These are phyloP conservation scores for Podaxis rugospora DNA, from an alignment of 768 basidiomycete species.

Conservation along the genomic window DNA sequence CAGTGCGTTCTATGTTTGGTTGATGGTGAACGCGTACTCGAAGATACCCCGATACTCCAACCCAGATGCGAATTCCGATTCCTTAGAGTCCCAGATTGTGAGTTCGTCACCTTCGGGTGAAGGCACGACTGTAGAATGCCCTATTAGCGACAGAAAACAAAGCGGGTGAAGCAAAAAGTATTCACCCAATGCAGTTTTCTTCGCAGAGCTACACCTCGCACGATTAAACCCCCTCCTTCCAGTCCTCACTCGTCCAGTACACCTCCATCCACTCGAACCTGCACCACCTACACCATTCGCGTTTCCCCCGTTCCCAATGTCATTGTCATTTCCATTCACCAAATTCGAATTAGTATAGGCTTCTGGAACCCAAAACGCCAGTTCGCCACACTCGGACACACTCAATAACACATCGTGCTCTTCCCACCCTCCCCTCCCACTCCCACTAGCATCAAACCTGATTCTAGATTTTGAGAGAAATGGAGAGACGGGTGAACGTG, in stretches of 20 bases:
- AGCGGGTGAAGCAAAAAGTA: constrained; percentile 10
- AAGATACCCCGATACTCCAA: constrained; percentile 69
- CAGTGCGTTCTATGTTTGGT: neutral
- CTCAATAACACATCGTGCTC: constrained; percentile 76
- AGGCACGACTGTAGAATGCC: constrained; percentile 48
- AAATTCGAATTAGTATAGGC: constrained; percentile 1
- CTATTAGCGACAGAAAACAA: neutral
- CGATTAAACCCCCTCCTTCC: constrained; percentile 58
- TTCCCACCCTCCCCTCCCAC: constrained; percentile 25
- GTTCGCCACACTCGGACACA: constrained; percentile 67
- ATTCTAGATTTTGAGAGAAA: neutral
- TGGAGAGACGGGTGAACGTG: neutral
- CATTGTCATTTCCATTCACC: neutral
- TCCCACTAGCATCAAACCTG: neutral
- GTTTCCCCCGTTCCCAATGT: neutral
- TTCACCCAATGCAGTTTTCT: constrained; percentile 86
- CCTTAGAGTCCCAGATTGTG: constrained; percentile 95
- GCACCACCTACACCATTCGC: neutral
- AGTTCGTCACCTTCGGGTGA: constrained; percentile 65
- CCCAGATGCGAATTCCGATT: constrained; percentile 90
- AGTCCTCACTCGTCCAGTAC: constrained; percentile 73
- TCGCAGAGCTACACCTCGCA: constrained; percentile 85
- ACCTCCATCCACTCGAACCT: constrained; percentile 45
- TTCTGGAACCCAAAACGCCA: constrained; percentile 85
- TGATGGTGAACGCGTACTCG: constrained; percentile 35